Evolutionary conservation across 2,329 filamentous ascomycete species (phyloP), one percentile per base, ranked within the genome.

Genomic region (Epichloe hybrida): DNA sequence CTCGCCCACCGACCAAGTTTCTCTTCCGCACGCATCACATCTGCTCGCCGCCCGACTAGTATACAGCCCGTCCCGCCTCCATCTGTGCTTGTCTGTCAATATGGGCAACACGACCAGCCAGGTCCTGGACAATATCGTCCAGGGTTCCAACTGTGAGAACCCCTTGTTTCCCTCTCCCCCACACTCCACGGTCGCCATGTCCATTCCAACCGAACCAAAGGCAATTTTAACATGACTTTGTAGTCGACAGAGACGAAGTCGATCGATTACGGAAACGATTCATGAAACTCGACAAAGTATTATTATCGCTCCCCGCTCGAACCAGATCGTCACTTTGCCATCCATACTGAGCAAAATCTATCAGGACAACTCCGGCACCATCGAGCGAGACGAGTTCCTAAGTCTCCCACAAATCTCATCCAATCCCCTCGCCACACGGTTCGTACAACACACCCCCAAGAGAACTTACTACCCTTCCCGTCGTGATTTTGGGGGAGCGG

Each of bases 241-340:
- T 47, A 97, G 91, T 98, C 75, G 88, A 98, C 74, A 84, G 87
- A 68, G 93, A 98, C 63, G 93, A 98, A 70, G 89, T 98, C 54
- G 93, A 97, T 66, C 81, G 93, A 63, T 76, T 98, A 66, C 81
- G 89, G 64, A 98, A 98, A 75, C 81, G 91, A 55, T 98, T 98
- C 66, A 97, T 97, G 91, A 98, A 98, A 73, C 76, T 98, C 54
- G 93, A 98, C 71, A 97, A 96, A 80, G 91, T 93, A 42, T 21
- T 20, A 23, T 13, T 3, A 8, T 15, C 1, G n/a, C 37, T 21
- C 6, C 20, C 34, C 23, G 9, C 15, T 8, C 42, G 2, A 41
- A 21, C 9, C 5, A 20, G 7, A 9, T 31, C 27, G 11, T 31
- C 8, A 11, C 27, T 31, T 9, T 31, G 27, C 27, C 27, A 11